These are phyloP conservation scores for Erythrobasidium hasegawianum DNA, from an alignment of 1,284 basidiomycete species.

Conservation along the genomic window DNA sequence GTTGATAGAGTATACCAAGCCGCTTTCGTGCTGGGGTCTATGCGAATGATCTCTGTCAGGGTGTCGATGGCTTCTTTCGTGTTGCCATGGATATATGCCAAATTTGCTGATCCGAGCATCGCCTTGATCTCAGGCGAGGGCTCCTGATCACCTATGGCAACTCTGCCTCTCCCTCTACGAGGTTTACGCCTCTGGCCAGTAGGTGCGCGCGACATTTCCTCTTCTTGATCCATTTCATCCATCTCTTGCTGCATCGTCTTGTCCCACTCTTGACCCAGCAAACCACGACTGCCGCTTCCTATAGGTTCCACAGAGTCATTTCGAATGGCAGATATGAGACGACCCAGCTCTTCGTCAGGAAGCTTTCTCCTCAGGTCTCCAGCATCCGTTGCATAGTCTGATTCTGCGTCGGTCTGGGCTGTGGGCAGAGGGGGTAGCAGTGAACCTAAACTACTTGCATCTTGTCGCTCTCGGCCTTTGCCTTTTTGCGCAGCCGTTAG, in stretches of 20 bases:
- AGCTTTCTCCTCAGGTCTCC: not conserved
- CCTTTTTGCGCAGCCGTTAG: constrained; percentile 16
- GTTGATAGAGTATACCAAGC: constrained; percentile 75
- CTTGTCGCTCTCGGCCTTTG: constrained; percentile 21
- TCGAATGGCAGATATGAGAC: constrained; percentile 29
- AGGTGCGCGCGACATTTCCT: constrained; percentile 1
- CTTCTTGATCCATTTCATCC: constrained; percentile 30
- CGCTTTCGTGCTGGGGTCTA: constrained; percentile 76
- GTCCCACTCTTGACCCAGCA: constrained; percentile 35
- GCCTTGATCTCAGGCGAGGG: constrained; percentile 29
- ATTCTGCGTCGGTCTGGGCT: constrained; percentile 16
- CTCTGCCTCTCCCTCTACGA: constrained; percentile 3
- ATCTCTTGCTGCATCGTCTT: constrained; percentile 31
- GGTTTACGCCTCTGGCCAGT: not conserved
- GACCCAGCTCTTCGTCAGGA: constrained; percentile 7
- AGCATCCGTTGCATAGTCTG: constrained; percentile 15
- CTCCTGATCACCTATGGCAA: constrained; percentile 12
- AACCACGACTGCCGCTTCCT: constrained; percentile 18
- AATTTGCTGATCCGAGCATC: constrained; percentile 80
- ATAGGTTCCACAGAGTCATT: constrained; percentile 26
- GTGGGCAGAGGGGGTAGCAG: not conserved
- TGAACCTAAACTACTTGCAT: not conserved
- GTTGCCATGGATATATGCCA: constrained; percentile 73
- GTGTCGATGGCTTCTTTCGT: constrained; percentile 67
- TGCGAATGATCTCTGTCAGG: constrained; percentile 87